Evolutionary conservation across 805 yeast species (phyloP), one percentile per base, ranked within the genome.

Genomic region (Cyberlindnera suaveolens): DNA sequence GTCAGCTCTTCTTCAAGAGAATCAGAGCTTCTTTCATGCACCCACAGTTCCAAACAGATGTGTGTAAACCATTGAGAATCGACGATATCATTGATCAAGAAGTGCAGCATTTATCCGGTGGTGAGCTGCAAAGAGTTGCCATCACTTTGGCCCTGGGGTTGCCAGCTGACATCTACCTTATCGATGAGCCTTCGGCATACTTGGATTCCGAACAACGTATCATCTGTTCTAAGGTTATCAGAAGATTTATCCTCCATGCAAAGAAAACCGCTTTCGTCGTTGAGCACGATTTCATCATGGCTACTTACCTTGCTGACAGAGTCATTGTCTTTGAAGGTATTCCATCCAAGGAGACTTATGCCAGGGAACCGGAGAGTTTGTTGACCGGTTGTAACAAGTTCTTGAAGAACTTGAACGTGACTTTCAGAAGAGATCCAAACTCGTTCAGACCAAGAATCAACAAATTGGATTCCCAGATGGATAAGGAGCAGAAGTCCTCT

Each of bases 271-370:
- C 99, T n/a, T 93, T 93, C 66, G 75, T 93, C 58, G 99, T 93
- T 46, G 99, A 93, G 82, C 99, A 93, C 81, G 99, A 93, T 78
- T 93, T 93, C 78, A 93, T 93, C 74, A 93, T 93, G 99, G 98
- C 99, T 52, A 93, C 99, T 15, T 93, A 93, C 66, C 78, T 93
- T 75, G 99, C 99, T 51, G 99, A 93, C 70, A 80, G 95, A 63
- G 99, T 93, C 58, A 91, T 93, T 78, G 98, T 93, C 44, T 93
- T 91, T 61, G 99, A 93, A 68, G 99, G 99, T 67, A 60, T 70
- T 51, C 98, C 99, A 42, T 88, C 98, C 23, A 75, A 77, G 63
- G 74, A 82, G 53, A 91, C 99, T 30, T 64, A 68, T 54, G 98
- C 99, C 33, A 84, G 82, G 62, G 67, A 85, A 41, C 97, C 99